phyloP scores from a whole-genome alignment of 345 rosid species.

The Durio zibethinus region DNA sequence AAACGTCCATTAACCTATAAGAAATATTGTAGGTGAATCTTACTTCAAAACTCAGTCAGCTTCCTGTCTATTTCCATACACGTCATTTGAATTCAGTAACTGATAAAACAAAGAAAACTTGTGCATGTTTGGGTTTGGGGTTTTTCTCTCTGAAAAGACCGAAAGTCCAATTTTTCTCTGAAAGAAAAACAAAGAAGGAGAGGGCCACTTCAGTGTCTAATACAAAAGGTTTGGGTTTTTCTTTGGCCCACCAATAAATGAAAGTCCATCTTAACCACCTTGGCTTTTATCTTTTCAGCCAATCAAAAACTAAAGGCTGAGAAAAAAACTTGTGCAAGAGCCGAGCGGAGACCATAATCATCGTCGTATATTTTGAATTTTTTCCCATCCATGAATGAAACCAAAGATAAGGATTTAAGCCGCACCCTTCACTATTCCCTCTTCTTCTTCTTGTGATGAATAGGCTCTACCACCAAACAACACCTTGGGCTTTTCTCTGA shows the following conservation, averaged over 20 bases:
- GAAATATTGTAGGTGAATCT: too few relatives aligned
- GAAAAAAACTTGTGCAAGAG: neutral
- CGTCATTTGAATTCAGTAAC: too few relatives aligned
- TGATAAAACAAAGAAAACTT: too few relatives aligned
- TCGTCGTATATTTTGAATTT: neutral
- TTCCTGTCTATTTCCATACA: too few relatives aligned
- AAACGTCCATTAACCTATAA: too few relatives aligned
- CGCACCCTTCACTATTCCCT: constrained; percentile 44
- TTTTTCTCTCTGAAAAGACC: too few relatives aligned
- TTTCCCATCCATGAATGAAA: neutral
- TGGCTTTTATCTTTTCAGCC: neutral
- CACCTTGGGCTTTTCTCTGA: neutral
- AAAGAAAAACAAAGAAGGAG: too few relatives aligned
- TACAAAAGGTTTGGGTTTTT: neutral
- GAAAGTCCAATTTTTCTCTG: too few relatives aligned
- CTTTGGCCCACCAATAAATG: neutral
- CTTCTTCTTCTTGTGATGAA: neutral
- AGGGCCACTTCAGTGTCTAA: neutral
- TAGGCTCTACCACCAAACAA: neutral
- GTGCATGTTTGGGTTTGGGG: too few relatives aligned
- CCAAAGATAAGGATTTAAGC: constrained; percentile 43
- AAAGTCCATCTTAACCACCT: neutral
- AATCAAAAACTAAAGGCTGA: neutral
- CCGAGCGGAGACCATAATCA: neutral
- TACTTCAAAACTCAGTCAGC: too few relatives aligned